Conservation (phyloP, 2,329 filamentous ascomycete species). For the Fusarium pininemorale region DNA sequence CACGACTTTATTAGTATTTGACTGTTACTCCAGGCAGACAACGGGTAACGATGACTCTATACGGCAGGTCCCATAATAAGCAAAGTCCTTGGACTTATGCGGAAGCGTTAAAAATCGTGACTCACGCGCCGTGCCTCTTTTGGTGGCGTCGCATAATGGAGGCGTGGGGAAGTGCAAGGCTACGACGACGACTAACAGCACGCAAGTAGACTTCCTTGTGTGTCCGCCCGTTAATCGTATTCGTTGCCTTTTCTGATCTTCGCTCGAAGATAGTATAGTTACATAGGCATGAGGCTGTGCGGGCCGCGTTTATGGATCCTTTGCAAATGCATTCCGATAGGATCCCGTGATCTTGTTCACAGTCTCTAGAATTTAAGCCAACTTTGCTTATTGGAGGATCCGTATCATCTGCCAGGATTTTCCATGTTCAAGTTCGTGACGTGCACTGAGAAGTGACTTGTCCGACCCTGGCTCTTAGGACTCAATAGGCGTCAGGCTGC, state of each 20-base stretch:
- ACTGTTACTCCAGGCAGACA: slow-evolving; percentile 35
- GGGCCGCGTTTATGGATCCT: slow-evolving; percentile 2
- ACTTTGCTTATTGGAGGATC: slow-evolving; percentile 25
- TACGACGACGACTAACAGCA: slow-evolving; percentile 39
- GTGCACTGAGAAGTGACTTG: slow-evolving; percentile 29
- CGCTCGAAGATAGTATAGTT: slow-evolving; percentile 27
- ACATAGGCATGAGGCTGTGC: slow-evolving; percentile 30
- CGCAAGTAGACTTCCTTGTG: neutral
- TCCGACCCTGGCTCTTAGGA: slow-evolving; percentile 13
- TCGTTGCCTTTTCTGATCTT: slow-evolving; percentile 18
- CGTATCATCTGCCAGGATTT: slow-evolving; percentile 27
- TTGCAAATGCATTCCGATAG: slow-evolving; percentile 5
- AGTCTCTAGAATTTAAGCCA: slow-evolving; percentile 11
- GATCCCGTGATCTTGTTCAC: slow-evolving; percentile 40
- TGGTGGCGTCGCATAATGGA: slow-evolving; percentile 36
- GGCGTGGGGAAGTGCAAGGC: slow-evolving; percentile 37
- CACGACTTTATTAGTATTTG: slow-evolving; percentile 41
- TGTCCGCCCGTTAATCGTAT: neutral
- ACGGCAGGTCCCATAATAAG: slow-evolving; percentile 17
- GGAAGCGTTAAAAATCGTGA: slow-evolving; percentile 32
- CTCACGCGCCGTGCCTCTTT: slow-evolving; percentile 34
- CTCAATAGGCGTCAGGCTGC: slow-evolving; percentile 26
- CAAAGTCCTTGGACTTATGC: slow-evolving; percentile 27
- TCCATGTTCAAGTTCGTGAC: slow-evolving; percentile 30
- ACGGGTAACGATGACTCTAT: slow-evolving; percentile 35